phyloP scores from a whole-genome alignment of 495 filamentous ascomycete genomes.

The Tuber brumale region DNA sequence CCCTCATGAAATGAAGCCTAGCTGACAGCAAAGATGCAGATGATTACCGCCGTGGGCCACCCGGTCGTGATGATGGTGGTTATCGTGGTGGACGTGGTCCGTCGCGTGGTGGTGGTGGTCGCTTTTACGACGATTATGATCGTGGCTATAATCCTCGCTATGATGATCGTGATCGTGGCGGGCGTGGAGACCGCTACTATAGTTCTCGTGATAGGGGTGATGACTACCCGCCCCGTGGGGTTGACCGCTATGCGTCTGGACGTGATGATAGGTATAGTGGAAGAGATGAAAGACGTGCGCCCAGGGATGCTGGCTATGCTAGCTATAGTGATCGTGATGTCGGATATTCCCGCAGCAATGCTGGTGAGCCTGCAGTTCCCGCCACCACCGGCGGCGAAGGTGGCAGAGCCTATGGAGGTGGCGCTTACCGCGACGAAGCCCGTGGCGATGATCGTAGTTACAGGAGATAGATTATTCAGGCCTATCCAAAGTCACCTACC shows the following conservation, averaged over 20 bases:
- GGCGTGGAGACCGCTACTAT: conserved; percentile 54
- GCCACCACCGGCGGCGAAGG: conserved; percentile 56
- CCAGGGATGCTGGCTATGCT: conserved; percentile 44
- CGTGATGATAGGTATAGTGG: conserved; percentile 45
- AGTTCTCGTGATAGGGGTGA: conserved; percentile 50
- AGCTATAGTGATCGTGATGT: conserved; percentile 47
- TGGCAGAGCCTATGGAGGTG: conserved; percentile 56
- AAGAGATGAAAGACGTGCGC: conserved; percentile 51
- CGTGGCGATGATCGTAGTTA: conserved; percentile 37
- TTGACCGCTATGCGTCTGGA: conserved; percentile 59
- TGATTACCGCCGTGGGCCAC: conserved; percentile 53
- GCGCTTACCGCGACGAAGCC: conserved; percentile 51
- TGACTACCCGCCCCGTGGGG: conserved; percentile 58
- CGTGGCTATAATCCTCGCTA: conserved; percentile 56
- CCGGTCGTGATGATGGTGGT: conserved; percentile 43
- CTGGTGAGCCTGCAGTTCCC: conserved; percentile 52
- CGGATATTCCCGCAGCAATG: conserved; percentile 51
- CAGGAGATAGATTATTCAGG: conserved; percentile 42
- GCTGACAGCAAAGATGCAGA: conserved; percentile 47
- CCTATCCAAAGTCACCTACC: background rate
- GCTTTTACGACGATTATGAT: conserved; percentile 52
- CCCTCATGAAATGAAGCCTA: conserved; percentile 5
- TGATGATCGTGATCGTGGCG: conserved; percentile 50
- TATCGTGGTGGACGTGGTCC: conserved; percentile 43
- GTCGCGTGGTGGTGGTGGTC: conserved; percentile 45